Percentiles rank a stretch among this genome's conserved stretches.
phyloP scores from a whole-genome alignment of 352 stramenopile species.

The Pythium scleroteichum region DNA sequence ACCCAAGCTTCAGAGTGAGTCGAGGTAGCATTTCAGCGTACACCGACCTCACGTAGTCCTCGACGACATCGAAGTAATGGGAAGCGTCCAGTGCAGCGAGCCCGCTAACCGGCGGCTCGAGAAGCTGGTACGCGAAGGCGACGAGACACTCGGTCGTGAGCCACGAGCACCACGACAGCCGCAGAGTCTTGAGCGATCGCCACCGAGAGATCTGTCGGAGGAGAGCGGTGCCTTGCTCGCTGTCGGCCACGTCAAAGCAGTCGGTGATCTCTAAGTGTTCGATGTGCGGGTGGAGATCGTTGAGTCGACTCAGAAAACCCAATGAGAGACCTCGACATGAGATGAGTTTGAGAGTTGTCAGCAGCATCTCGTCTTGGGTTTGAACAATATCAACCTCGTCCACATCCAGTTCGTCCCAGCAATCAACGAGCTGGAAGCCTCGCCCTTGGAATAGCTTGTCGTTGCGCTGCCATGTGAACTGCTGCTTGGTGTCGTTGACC shows the following conservation, averaged over 20 bases:
- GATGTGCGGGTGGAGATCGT: conserved; percentile 47
- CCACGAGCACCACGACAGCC: conserved; percentile 84
- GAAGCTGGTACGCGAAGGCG: conserved; percentile 65
- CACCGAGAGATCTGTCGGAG: conserved; percentile 53
- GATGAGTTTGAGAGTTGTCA: conserved; percentile 66
- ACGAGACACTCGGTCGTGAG: conserved; percentile 77
- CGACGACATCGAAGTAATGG: conserved; percentile 76
- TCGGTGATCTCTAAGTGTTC: conserved; percentile 66
- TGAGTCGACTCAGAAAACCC: conserved; percentile 46
- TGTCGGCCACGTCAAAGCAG: conserved; percentile 60
- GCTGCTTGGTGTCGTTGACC: conserved; percentile 27
- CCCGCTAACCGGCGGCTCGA: conserved; percentile 47
- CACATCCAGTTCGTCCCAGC: conserved; percentile 72
- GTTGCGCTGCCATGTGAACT: conserved; percentile 48
- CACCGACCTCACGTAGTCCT: conserved; percentile 68
- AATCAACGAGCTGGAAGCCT: conserved; percentile 49
- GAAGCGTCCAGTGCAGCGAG: conserved; percentile 57
- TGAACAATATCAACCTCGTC: conserved; percentile 69
- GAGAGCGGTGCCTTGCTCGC: conserved; percentile 42
- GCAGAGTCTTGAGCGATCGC: conserved; percentile 59
- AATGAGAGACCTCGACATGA: conserved; percentile 64
- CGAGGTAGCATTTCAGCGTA: conserved; percentile 50
- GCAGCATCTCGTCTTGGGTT: conserved; percentile 49
- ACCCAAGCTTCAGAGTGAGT: conserved; percentile 17
- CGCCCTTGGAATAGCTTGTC: conserved; percentile 18